Conservation (phyloP, 768 basidiomycete genomes). For the Hygrocybe coccinea region DNA sequence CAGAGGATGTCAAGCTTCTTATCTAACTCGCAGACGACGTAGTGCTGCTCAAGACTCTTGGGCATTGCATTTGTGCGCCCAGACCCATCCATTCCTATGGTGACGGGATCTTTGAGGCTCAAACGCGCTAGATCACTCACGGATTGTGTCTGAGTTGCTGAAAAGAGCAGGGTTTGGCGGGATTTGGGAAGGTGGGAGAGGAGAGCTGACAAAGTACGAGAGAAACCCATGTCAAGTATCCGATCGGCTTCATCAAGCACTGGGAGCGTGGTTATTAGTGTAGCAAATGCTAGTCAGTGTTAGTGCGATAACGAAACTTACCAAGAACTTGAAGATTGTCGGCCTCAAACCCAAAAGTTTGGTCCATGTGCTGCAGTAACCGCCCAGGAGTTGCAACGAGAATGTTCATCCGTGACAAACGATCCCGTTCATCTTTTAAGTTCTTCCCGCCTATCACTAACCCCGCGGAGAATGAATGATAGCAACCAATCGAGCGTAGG, state of each 20-base stretch:
- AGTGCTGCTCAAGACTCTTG: conserved; percentile 80
- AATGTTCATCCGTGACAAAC: conserved; percentile 92
- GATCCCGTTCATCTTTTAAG: conserved; percentile 85
- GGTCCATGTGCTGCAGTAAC: conserved; percentile 95
- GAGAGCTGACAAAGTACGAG: conserved; percentile 82
- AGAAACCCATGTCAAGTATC: conserved; percentile 94
- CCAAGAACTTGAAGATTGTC: conserved; percentile 89
- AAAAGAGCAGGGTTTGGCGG: conserved; percentile 94
- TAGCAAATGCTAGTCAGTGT: neutral
- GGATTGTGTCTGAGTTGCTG: conserved; percentile 92
- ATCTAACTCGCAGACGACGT: conserved; percentile 77
- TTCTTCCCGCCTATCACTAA: conserved; percentile 96
- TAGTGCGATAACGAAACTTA: conserved; percentile 31
- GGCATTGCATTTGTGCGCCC: conserved; percentile 58
- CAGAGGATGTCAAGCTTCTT: conserved; percentile 87
- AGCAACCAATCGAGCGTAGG: conserved; percentile 84
- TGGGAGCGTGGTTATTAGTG: conserved; percentile 25
- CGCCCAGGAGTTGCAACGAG: conserved; percentile 97
- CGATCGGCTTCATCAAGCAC: conserved; percentile 97
- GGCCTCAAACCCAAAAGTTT: conserved; percentile 90
- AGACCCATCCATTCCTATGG: conserved; percentile 56
- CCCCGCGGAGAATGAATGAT: conserved; percentile 90
- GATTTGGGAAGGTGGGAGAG: conserved; percentile 86
- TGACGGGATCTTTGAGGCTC: conserved; percentile 76
- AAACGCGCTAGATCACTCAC: conserved; percentile 85